phyloP scores from a whole-genome alignment of 768 basidiomycete species.

The Hysterangium stoloniferum region DNA sequence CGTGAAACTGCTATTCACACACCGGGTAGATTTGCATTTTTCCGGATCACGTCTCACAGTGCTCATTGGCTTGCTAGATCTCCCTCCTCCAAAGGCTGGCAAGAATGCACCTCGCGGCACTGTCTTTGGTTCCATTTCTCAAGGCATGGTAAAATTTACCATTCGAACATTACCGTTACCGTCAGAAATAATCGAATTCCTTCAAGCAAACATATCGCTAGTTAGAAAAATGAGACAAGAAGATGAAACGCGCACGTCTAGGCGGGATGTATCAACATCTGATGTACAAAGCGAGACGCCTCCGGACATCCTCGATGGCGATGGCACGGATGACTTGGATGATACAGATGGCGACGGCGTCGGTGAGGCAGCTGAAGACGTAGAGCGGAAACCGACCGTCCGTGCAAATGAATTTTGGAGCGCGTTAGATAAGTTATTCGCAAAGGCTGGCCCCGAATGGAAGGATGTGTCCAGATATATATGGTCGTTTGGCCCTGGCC shows the following conservation, averaged over 20 bases:
- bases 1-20: constrained; percentile 87
- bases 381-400: constrained; percentile 55
- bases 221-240: constrained; percentile 54
- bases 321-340: constrained; percentile 24
- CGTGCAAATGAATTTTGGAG: constrained; percentile 77
- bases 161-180: constrained; percentile 82
- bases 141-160: constrained; percentile 70
- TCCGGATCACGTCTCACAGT: background rate
- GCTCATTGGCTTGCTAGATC: constrained; percentile 44
- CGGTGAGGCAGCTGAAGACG: constrained; percentile 48
- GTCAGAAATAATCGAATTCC: constrained; percentile 58
- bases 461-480: constrained; percentile 55
- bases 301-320: constrained; percentile 5
- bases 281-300: background rate
- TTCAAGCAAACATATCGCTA: constrained; percentile 61
- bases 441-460: constrained; percentile 75
- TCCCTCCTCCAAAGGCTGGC: constrained; percentile 71
- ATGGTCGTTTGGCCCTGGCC: constrained; percentile 90
- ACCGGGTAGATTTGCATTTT: constrained; percentile 38
- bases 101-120: constrained; percentile 68
- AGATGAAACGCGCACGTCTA: constrained; percentile 26
- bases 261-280: background rate
- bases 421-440: constrained; percentile 53
- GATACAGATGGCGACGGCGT: constrained; percentile 33
- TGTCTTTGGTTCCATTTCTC: constrained; percentile 57